These are phyloP conservation scores for Picochlorum sp. DNA, from an alignment of 139 green algal species.

Conservation along the genomic window DNA sequence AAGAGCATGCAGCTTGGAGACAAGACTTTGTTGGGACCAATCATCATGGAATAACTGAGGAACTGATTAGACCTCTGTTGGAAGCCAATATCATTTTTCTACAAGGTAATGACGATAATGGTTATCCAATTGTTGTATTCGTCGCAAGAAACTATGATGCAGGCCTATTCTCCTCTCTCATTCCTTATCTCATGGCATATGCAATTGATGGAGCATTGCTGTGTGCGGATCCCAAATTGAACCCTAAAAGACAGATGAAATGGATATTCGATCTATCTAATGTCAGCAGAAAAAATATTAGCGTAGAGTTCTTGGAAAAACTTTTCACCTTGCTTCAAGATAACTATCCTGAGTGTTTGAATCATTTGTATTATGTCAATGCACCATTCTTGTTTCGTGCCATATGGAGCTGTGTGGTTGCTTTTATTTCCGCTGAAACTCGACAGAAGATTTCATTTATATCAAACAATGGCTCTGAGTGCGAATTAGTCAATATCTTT, in stretches of 20 bases:
- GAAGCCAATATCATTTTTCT: slow-evolving; percentile 32
- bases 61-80: slow-evolving; percentile 18
- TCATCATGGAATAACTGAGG: slow-evolving; percentile 15
- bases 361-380: slow-evolving; percentile 41
- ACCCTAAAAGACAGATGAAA: slow-evolving; percentile 17
- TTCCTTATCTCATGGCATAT: slow-evolving; percentile 25
- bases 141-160: slow-evolving; percentile 1
- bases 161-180: slow-evolving; percentile 1
- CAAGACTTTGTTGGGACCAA: background rate
- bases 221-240: slow-evolving; percentile 5
- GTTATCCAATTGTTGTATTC: slow-evolving; percentile 26
- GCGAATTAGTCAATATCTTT: slow-evolving; percentile 17
- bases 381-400: slow-evolving; percentile 51
- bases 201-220: slow-evolving; percentile 26
- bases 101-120: slow-evolving; percentile 20
- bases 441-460: slow-evolving; percentile 50
- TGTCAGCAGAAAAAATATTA: slow-evolving; percentile 31
- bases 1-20: slow-evolving; percentile 25
- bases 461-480: background rate
- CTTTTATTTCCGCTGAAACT: slow-evolving; percentile 47
- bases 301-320: slow-evolving; percentile 27
- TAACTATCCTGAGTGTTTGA: slow-evolving; percentile 48
- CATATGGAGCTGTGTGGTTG: slow-evolving; percentile 45
- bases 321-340: slow-evolving; percentile 50
- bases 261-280: slow-evolving; percentile 39